These are phyloP conservation scores for Brassica incana DNA, from an alignment of 345 rosid genomes.

Conservation along the genomic window DNA sequence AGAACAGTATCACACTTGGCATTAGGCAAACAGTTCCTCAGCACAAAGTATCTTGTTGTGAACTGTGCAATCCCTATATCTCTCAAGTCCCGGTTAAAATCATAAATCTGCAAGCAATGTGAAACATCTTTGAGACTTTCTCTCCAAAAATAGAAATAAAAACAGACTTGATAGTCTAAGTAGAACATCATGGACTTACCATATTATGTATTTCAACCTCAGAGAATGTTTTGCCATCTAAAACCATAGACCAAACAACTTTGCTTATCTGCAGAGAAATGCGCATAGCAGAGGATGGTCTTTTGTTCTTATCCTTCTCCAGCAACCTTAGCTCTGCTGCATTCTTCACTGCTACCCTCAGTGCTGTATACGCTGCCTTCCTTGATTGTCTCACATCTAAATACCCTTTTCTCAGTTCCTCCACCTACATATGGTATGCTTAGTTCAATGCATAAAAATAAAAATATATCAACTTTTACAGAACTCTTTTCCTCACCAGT, in stretches of 20 bases:
- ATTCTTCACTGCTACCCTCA: conserved; percentile 71
- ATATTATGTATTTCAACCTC: conserved; percentile 98
- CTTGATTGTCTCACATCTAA: conserved; percentile 59
- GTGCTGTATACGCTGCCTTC: conserved; percentile 73
- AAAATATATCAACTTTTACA: no score
- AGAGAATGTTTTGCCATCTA: conserved; percentile 95
- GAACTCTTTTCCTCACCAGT: conserved; percentile 27
- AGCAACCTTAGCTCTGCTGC: conserved; percentile 79
- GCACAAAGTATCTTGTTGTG: conserved; percentile 80
- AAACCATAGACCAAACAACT: conserved; percentile 94
- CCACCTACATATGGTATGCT: conserved; percentile 30
- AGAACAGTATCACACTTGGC: conserved; percentile 89
- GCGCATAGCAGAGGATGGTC: conserved; percentile 98
- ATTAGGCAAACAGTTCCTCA: conserved; percentile 76
- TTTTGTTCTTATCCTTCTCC: conserved; percentile 97
- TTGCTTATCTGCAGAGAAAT: conserved; percentile 80
- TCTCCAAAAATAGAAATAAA: not conserved
- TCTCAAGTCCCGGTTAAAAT: conserved; percentile 94
- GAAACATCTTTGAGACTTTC: conserved; percentile 20
- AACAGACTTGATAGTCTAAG: not conserved
- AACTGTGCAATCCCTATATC: conserved; percentile 87
- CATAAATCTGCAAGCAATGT: conserved; percentile 64
- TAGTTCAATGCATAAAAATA: not conserved
- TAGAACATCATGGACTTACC: conserved; percentile 49
- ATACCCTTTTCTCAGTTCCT: conserved; percentile 68